Evolutionary conservation across 164 flowering plant species (phyloP), one percentile per base, ranked within the genome.

Genomic region (Paratinospora sagittata): DNA sequence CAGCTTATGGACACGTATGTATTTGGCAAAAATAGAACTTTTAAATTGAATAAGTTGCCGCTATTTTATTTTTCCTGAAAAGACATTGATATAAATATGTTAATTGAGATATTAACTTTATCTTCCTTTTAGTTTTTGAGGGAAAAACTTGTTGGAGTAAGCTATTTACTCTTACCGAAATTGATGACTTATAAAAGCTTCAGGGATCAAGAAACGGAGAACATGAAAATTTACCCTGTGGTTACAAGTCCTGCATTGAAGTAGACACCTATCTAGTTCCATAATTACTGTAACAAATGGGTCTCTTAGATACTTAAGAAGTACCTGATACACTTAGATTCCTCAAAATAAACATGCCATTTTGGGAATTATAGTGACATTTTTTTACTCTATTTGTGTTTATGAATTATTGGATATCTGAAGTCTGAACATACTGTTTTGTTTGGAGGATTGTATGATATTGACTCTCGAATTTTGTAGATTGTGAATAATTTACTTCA

Each of bases 1-100:
- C 99, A 95, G 84, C 97, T 95, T 73, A 92, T 95, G 98, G 99
- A 95, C 88, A 93, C 99, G 99, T 95, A 88, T 76, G 93, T 86
- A 69, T 26, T 82, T 78, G 60, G 60, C 26, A 70, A 66, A n/a
- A 12, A 60, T 61, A 0, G 0, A 37, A 10, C n/a, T n/a, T n/a
- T n/a, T n/a, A n/a, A n/a, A n/a, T n/a, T n/a, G n/a, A n/a, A n/a
- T n/a, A n/a, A n/a, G n/a, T 49, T n/a, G 17, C n/a, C 8, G 66
- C 30, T 27, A 27, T 2, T 0, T 30, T 12, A 2, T 23, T 27
- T 63, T 14, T n/a, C n/a, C 16, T n/a, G n/a, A n/a, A n/a, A n/a
- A n/a, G n/a, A n/a, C n/a, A n/a, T n/a, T n/a, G n/a, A n/a, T n/a
- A n/a, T n/a, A n/a, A n/a, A n/a, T n/a, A n/a, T n/a, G n/a, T n/a